phyloP scores from a whole-genome alignment of 257 asterid species.

The Phtheirospermum japonicum region DNA sequence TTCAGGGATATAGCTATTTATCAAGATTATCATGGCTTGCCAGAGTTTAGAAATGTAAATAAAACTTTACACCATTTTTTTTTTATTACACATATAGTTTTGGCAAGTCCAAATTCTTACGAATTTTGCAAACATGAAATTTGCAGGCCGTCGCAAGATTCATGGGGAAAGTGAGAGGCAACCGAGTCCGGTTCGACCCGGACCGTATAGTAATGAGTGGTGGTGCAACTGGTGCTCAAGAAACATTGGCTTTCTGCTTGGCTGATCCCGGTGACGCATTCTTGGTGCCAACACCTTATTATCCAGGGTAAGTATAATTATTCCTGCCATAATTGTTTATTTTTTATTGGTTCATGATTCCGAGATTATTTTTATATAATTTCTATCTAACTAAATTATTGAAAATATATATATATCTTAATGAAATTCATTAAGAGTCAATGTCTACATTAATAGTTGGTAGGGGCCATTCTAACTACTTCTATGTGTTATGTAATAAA shows the following conservation, averaged over 20 bases:
- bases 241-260: constrained; percentile 73
- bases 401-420: too few species aligned
- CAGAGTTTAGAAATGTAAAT: constrained; percentile 64
- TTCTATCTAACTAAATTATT: too few species aligned
- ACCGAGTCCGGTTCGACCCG: constrained; percentile 63
- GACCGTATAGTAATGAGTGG: constrained; percentile 75
- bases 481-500: not conserved
- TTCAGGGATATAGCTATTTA: constrained; percentile 58
- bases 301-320: constrained; percentile 59
- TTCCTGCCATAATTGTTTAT: too few species aligned
- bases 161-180: constrained; percentile 80
- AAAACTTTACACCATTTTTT: not conserved
- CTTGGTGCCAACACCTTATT: constrained; percentile 81
- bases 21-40: constrained; percentile 78
- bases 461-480: not conserved
- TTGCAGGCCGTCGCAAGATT: constrained; percentile 78
- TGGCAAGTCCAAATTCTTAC: not conserved
- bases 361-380: too few species aligned
- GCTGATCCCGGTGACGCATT: constrained; percentile 82
- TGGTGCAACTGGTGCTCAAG: constrained; percentile 93
- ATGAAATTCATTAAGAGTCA: not conserved
- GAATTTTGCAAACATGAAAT: not conserved
- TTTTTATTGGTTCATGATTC: too few species aligned
- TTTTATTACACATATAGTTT: not conserved
- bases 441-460: not conserved